Evolutionary conservation across 2,329 filamentous ascomycete species (phyloP).

Genomic region (Colletotrichum sp.): DNA sequence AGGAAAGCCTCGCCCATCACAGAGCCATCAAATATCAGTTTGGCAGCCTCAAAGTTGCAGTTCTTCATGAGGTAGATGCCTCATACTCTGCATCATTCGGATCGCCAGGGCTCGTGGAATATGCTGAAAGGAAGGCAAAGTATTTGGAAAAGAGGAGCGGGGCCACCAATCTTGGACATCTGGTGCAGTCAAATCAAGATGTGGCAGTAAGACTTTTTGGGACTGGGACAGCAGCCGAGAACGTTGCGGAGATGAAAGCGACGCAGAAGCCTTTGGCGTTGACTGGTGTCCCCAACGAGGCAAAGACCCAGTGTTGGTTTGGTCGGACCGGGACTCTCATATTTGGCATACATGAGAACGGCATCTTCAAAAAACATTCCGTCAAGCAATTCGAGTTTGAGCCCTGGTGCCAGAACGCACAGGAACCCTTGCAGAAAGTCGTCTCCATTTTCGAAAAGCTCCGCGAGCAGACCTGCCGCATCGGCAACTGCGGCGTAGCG

Average conservation of each 20-base stretch:
- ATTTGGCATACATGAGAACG: neutral
- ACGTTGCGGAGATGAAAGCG: neutral
- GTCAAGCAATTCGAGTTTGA: neutral
- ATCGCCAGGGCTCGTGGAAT: neutral
- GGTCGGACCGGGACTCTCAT: neutral
- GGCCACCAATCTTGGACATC: neutral
- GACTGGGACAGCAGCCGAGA: neutral
- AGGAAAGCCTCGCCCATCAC: constrained; percentile 47
- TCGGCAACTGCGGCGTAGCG: neutral
- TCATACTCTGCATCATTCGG: neutral
- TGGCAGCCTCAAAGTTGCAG: constrained; percentile 40
- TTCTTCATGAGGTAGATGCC: constrained; percentile 40
- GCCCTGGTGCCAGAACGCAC: neutral
- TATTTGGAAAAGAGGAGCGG: neutral
- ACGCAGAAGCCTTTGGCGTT: neutral
- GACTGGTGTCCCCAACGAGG: neutral
- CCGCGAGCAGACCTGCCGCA: neutral
- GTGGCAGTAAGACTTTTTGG: neutral
- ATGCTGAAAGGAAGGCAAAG: neutral
- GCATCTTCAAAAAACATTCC: neutral
- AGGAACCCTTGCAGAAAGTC: neutral
- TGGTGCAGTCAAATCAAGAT: neutral
- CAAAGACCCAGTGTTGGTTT: neutral
- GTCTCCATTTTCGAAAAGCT: neutral
- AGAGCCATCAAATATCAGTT: constrained; percentile 50